phyloP scores from a whole-genome alignment of 2,329 filamentous ascomycete species.

The Aquanectria penicillioides region DNA sequence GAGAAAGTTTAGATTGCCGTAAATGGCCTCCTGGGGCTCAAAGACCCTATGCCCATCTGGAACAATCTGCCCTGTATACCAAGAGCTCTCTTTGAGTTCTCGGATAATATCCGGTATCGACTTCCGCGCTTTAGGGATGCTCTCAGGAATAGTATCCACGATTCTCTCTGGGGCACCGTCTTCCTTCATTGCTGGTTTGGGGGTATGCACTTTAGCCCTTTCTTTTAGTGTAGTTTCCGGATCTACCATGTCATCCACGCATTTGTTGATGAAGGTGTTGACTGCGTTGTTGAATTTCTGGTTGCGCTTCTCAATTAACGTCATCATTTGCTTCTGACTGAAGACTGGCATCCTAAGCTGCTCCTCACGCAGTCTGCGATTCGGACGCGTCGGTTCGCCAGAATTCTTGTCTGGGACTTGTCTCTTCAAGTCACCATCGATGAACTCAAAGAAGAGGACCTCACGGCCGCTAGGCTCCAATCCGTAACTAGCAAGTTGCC shows the following conservation, averaged over 20 bases:
- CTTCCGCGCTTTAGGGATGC: slow-evolving; percentile 83
- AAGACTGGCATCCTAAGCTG: slow-evolving; percentile 91
- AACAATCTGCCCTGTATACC: slow-evolving; percentile 94
- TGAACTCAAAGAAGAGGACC: slow-evolving; percentile 89
- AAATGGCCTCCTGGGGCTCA: slow-evolving; percentile 82
- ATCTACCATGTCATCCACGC: slow-evolving; percentile 71
- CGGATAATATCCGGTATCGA: slow-evolving; percentile 84
- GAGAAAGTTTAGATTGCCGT: slow-evolving; percentile 84
- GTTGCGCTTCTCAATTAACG: slow-evolving; percentile 89
- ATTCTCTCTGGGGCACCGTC: slow-evolving; percentile 42
- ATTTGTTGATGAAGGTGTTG: slow-evolving; percentile 80
- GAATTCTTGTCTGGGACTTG: slow-evolving; percentile 79
- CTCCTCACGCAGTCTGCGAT: slow-evolving; percentile 76
- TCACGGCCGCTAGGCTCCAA: slow-evolving; percentile 59
- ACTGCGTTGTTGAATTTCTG: slow-evolving; percentile 82
- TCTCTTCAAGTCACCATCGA: slow-evolving; percentile 89
- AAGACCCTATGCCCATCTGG: slow-evolving; percentile 93
- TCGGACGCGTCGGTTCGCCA: slow-evolving; percentile 75
- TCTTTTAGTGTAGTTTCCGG: slow-evolving; percentile 72
- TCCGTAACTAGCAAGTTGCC: slow-evolving; percentile 32
- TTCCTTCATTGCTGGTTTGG: slow-evolving; percentile 61
- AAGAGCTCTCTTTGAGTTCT: slow-evolving; percentile 82
- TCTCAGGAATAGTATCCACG: slow-evolving; percentile 66
- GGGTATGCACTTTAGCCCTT: slow-evolving; percentile 69
- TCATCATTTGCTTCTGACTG: slow-evolving; percentile 91